phyloP scores from a whole-genome alignment of 202 grass and related monocot species.

The Carex sylvatica region DNA sequence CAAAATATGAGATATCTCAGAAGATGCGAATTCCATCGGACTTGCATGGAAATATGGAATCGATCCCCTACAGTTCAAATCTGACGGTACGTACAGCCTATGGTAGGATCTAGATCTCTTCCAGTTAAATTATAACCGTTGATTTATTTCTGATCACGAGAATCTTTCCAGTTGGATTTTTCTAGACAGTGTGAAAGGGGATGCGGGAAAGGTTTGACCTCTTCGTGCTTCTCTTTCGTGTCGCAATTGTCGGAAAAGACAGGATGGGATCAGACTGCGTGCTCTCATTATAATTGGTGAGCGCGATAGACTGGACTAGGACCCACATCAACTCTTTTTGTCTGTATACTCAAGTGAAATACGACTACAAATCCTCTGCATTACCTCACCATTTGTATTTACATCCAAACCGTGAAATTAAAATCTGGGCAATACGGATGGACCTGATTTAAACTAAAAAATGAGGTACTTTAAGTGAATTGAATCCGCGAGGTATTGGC shows the following conservation, averaged over 20 bases:
- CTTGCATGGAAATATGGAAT: slow-evolving; percentile 9
- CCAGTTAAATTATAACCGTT: background rate
- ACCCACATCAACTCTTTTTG: background rate
- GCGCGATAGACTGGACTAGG: background rate
- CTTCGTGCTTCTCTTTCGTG: background rate
- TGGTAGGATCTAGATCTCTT: background rate
- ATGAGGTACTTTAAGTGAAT: too few species aligned
- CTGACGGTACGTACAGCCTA: background rate
- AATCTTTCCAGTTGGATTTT: background rate
- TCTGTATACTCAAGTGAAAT: background rate
- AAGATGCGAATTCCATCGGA: too few species aligned
- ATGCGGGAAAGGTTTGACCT: background rate
- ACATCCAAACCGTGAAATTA: too few species aligned
- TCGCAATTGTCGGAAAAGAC: slow-evolving; percentile 15
- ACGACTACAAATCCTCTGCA: too few species aligned
- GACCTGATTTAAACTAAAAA: too few species aligned
- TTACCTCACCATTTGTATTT: too few species aligned
- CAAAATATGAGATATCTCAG: too few species aligned
- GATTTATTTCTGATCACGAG: background rate
- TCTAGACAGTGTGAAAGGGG: background rate
- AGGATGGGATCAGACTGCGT: background rate
- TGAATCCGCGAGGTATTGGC: background rate
- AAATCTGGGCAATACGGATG: too few species aligned
- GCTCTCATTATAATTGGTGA: background rate
- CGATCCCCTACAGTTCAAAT: background rate